Evolutionary conservation across 257 asterid genomes (phyloP), one percentile per base, ranked within the genome.

Genomic region (Solanum clarkiae): DNA sequence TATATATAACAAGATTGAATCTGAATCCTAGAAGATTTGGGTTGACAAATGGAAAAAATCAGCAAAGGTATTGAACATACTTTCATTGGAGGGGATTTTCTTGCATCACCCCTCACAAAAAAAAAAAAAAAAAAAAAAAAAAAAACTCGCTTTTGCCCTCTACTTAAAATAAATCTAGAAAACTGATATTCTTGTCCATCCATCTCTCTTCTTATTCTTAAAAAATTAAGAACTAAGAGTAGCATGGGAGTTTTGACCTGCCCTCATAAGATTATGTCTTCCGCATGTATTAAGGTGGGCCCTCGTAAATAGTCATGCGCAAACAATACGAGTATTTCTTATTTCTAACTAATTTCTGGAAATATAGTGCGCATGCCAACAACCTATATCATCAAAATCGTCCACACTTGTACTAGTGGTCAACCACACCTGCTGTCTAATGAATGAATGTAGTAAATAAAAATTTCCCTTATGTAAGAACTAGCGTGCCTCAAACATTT

Each of bases 271-370:
- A 81, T 44, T 42, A 81, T 81, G 90, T 88, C 88, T 75, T 22
- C 87, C 90, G 95, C 94, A 91, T 93, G 93, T 90, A 88, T 87
- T 81, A 83, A n/a, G 55, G 45, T 89, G 93, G 91, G 80, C 83
- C 92, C 92, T 84, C 66, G 57, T 32, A 84, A 56, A 29, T 36
- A 60, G 18, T 81, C 84, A 81, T 81, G 84, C 84, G 75, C 75
- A 51, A 70, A 70, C 26, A 18, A 70, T 8, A 7, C 4, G 5
- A 66, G 80, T 53, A 84, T 63, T 79, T 60, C 65, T 60, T 86
- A 5, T 79, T 83, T 66, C 59, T 84, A 83, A 42, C 60, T 84
- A 83, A 88, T 84, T 88, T 89, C 75, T 68, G 66, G 69, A 80
- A 85, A 85, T 85, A 74, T 79, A 75, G 83, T 88, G 92, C 93